A percentile compares a stretch with the other conserved stretches of the same genome.
phyloP scores from a whole-genome alignment of 139 green algal species.

The Chlorella sp. region DNA sequence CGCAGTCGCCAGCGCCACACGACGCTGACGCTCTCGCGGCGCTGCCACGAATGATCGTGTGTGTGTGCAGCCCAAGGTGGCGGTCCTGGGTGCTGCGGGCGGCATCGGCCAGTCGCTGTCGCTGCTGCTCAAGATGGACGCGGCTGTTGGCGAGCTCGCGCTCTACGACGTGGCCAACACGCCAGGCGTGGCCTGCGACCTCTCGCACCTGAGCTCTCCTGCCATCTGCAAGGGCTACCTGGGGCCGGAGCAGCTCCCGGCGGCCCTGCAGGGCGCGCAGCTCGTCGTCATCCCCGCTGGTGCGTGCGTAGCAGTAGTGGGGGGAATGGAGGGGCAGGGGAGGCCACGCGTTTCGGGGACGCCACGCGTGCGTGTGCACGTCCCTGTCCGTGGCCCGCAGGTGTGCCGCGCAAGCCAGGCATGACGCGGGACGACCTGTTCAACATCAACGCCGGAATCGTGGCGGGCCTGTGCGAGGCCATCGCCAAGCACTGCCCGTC shows the following conservation, averaged over 20 bases:
- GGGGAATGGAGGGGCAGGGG: no score
- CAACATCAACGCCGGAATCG: conserved; percentile 98
- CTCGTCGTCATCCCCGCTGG: conserved; percentile 95
- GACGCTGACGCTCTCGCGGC: no score
- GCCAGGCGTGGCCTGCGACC: conserved; percentile 83
- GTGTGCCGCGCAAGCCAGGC: conserved; percentile 93
- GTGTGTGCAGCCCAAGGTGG: conserved; percentile 72
- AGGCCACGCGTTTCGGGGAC: no score
- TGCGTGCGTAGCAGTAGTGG: conserved; percentile 15
- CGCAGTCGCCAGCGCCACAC: no score
- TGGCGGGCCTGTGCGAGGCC: conserved; percentile 76
- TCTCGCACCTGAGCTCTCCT: conserved; percentile 90
- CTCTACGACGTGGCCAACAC: conserved; percentile 94
- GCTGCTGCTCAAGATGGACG: conserved; percentile 86
- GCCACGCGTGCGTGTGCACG: no score
- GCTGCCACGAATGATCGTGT: no score
- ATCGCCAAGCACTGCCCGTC: conserved; percentile 69
- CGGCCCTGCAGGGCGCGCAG: conserved; percentile 72
- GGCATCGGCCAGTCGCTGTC: conserved; percentile 95
- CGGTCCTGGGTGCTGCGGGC: conserved; percentile 89
- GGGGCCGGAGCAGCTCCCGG: conserved; percentile 73
- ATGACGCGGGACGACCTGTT: conserved; percentile 99
- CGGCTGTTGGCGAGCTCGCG: conserved; percentile 56
- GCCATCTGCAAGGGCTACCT: conserved; percentile 65
- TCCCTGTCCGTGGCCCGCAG: no score